These are phyloP conservation scores for Populus pruinosa DNA, from an alignment of 345 rosid genomes.

Conservation along the genomic window DNA sequence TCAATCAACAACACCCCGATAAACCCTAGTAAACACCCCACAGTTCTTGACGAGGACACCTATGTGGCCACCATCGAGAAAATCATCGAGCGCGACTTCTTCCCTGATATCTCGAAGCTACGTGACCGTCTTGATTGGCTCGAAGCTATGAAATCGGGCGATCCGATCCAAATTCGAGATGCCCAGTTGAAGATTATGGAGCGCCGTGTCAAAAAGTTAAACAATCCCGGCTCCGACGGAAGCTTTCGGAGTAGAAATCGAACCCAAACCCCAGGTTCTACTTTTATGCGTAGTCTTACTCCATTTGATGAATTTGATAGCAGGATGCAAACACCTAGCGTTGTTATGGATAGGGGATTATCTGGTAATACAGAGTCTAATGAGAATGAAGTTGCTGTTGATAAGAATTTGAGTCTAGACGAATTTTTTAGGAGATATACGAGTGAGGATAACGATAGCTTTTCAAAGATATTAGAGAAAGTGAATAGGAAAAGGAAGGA, in stretches of 20 bases:
- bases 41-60: conserved; percentile 80
- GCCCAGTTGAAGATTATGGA: conserved; percentile 95
- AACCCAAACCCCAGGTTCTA: conserved; percentile 72
- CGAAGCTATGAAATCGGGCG: conserved; percentile 77
- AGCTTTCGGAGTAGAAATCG: conserved; percentile 16
- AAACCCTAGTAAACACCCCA: conserved; percentile 48
- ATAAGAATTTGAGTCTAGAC: conserved; percentile 60
- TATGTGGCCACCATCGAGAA: conserved; percentile 85
- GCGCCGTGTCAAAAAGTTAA: conserved; percentile 62
- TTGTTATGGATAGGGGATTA: conserved; percentile 29
- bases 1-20: conserved; percentile 15
- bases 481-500: conserved; percentile 88
- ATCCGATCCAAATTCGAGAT: conserved; percentile 82
- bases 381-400: conserved; percentile 42
- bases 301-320: conserved; percentile 75
- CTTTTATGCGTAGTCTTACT: conserved; percentile 66
- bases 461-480: conserved; percentile 76
- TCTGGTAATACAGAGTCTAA: conserved; percentile 26
- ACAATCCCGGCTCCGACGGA: conserved; percentile 31
- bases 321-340: conserved; percentile 40
- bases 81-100: conserved; percentile 94
- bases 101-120: conserved; percentile 92
- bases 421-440: conserved; percentile 83
- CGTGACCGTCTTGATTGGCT: conserved; percentile 94
- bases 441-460: conserved; percentile 91